Base-by-base conservation (phyloP, 352 stramenopile genomes). In the Phytophthora tentaculata region DNA sequence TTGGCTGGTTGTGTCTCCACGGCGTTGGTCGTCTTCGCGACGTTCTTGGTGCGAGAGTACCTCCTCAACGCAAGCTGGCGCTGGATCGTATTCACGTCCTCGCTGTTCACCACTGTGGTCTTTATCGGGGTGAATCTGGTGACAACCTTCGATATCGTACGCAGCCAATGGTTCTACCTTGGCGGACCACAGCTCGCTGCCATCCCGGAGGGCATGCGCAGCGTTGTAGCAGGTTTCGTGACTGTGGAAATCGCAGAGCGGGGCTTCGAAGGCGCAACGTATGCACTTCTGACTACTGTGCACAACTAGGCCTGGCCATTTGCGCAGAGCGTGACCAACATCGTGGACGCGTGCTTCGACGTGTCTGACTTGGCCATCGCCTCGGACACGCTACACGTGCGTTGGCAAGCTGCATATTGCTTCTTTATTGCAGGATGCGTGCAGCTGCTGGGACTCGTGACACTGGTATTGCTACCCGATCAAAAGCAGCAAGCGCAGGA, bases 101-200 rank as follows among this genome's bases (percentile, higher is more conserved):
- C 71, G 17, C 41, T 89, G 20, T 76, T 83, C 56, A 74, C 74
- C 20, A 86, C 84, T 37, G 26, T 78, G 16, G 64, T 82, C 28
- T 84, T 85, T 54, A 65, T 82, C 24, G 54, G 47, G 6, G 75
- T 88, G 23, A 79, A 79, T 44, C 50, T 90, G 26, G 56, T 82
- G 39, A 79, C 83, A 22, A 90, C 77, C 1, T 90, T 84, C 37
- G 77, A 88, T 59, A 65, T 91, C 24, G 55, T 84, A 13, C 85
- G 85, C 57, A 88, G 79, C 56, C 66, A 87, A 55, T 91, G 83
- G 85, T 90, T 92, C 67, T 90, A 84, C 37, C 71, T 91, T 16
- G 84, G 79, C 20, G 77, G 79, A 0, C 74, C 82, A n/a, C 71
- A 89, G 29, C 63, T 91, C 43, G 72, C 79, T 1, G 77, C 82